Evolutionary conservation across 1,284 basidiomycete species (phyloP).

Genomic region (Boletus smithii): DNA sequence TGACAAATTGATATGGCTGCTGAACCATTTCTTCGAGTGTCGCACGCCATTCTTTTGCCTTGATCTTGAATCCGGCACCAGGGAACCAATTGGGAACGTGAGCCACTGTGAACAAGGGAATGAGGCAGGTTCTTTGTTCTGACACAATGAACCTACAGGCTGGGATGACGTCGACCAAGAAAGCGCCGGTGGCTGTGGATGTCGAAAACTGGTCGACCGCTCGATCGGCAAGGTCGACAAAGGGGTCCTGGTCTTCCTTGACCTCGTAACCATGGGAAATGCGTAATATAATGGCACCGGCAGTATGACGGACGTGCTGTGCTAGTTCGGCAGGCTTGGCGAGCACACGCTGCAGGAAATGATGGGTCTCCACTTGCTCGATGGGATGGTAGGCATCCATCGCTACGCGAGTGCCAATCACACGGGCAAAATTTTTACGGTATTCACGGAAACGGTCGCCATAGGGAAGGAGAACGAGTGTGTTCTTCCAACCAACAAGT

Average conservation of each 20-base stretch:
- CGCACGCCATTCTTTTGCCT: conserved; percentile 47
- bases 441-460: conserved; percentile 61
- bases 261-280: conserved; percentile 63
- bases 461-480: conserved; percentile 58
- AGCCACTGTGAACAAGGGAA: conserved; percentile 41
- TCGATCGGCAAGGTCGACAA: conserved; percentile 53
- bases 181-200: conserved; percentile 56
- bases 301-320: conserved; percentile 54
- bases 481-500: conserved; percentile 65
- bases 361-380: conserved; percentile 52
- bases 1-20: conserved; percentile 55
- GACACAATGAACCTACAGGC: conserved; percentile 38
- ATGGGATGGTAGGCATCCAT: conserved; percentile 49
- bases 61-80: conserved; percentile 55
- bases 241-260: conserved; percentile 53
- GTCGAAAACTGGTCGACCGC: conserved; percentile 58
- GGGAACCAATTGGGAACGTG: conserved; percentile 64
- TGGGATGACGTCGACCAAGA: conserved; percentile 57
- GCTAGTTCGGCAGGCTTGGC: conserved; percentile 51
- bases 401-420: conserved; percentile 52
- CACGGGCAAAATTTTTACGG: conserved; percentile 54
- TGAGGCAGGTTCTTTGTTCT: conserved; percentile 3
- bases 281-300: conserved; percentile 56
- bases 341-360: conserved; percentile 54
- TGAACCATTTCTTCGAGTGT: conserved; percentile 53